These are phyloP conservation scores for Metrosideros polymorpha DNA, from an alignment of 441 rosid genomes.

Conservation along the genomic window DNA sequence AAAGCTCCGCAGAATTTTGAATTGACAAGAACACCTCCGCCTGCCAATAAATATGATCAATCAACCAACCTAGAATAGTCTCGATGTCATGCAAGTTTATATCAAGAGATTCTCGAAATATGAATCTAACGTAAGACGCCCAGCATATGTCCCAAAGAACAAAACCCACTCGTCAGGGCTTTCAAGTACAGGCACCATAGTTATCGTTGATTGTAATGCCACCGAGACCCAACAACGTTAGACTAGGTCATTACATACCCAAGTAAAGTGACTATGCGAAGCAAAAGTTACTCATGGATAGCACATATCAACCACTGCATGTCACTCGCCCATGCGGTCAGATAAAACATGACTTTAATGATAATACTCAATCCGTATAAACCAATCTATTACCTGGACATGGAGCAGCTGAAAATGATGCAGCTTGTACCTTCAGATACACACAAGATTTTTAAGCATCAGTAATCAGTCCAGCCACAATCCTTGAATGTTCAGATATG, in stretches of 20 bases:
- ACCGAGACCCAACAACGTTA: neutral
- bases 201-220: neutral
- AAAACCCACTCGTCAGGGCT: neutral
- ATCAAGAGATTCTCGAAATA: neutral
- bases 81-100: neutral
- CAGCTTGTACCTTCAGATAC: neutral
- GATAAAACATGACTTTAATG: neutral
- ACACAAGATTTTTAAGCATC: neutral
- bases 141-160: neutral
- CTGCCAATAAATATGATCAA: neutral
- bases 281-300: neutral
- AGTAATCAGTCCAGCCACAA: neutral
- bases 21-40: neutral
- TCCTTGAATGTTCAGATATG: neutral
- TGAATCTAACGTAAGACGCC: neutral
- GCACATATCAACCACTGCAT: neutral
- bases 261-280: neutral
- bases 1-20: neutral
- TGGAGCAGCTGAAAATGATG: neutral
- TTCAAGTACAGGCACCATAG: neutral
- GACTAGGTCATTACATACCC: neutral
- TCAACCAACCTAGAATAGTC: neutral
- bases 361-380: neutral
- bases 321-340: neutral
- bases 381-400: neutral